Base-by-base conservation (phyloP, 176 grass and related monocot genomes). In the Aechmea fasciata region DNA sequence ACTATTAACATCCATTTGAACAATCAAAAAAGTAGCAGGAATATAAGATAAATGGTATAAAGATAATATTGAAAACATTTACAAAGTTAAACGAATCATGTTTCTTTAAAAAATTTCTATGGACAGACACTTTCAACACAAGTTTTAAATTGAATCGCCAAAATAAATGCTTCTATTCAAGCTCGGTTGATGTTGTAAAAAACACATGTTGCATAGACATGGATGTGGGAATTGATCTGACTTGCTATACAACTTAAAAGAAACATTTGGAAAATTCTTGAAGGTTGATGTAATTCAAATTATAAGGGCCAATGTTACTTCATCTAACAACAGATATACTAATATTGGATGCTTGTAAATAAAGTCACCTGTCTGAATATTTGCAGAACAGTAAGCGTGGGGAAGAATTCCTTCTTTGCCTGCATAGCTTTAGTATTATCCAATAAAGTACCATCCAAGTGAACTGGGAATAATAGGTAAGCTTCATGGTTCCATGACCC, bases 401-500 rank as follows among this genome's bases (percentile, higher is more conserved):
- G 66, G 71, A 86, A 92, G 74, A 90, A 97, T 63, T 90, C 89
- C 79, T 85, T 92, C 79, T 79, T 97, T 51, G 83, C 68, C 26
- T 81, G 83, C 93, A 97, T 97, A 74, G 51, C 69, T 67, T 71
- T 75, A 78, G 86, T 73, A 67, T 83, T 83, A 49, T 97, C 93
- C 11, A 97, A 92, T 73, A 97, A 84, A 54, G 93, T 97, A 57
- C 93, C 93, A 83, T 91, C 89, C 70, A 97, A 70, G 80, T 92
- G 74, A 66, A 97, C 84, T 8, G 93, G 89, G 79, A 97, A 97
- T 49, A 97, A 75, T 48, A 97, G 82, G 71, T 92, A 96, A 5
- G 88, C 92, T 91, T 96, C 92, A 75, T 92, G 85, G 72, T 72
- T 96, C 85, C 77, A 88, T 57, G 73, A 24, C 61, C 85, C 88